Percentiles rank a stretch among this genome's conserved stretches.
Evolutionary conservation across 495 filamentous ascomycete genomes (phyloP).

Genomic region (Lepidopterella palustris): DNA sequence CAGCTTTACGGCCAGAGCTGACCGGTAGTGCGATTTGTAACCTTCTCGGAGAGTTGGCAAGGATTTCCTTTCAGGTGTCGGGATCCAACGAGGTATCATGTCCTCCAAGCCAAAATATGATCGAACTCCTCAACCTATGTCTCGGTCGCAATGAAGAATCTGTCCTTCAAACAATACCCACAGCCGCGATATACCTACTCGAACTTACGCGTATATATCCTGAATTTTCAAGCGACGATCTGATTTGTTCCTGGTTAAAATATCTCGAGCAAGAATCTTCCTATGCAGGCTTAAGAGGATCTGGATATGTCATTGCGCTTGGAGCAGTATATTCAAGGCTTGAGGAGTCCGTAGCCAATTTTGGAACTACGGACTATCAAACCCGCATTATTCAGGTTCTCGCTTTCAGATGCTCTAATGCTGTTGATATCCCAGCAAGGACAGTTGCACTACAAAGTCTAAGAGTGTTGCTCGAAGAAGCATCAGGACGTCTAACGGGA

Average conservation of each 20-base stretch:
- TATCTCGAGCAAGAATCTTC: conserved; percentile 24
- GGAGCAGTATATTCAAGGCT: conserved; percentile 19
- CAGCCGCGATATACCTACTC: conserved; percentile 3
- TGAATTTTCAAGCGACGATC: neutral
- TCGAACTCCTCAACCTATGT: conserved; percentile 22
- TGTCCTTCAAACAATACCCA: conserved; percentile 23
- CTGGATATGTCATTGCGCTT: conserved; percentile 23
- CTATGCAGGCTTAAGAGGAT: conserved; percentile 19
- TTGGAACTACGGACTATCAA: neutral
- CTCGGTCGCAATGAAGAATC: conserved; percentile 22
- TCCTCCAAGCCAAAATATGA: conserved; percentile 6
- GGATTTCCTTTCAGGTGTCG: neutral
- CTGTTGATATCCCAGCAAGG: conserved; percentile 25
- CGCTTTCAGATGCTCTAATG: conserved; percentile 20
- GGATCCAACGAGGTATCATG: neutral
- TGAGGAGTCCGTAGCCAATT: neutral
- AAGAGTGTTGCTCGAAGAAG: conserved; percentile 9
- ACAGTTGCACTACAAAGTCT: conserved; percentile 19
- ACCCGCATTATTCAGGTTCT: conserved; percentile 20
- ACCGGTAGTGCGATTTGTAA: conserved; percentile 22
- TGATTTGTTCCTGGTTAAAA: conserved; percentile 12
- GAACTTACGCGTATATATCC: conserved; percentile 1
- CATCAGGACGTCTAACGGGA: neutral
- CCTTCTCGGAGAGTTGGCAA: conserved; percentile 17
- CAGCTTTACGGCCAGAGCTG: conserved; percentile 26